Conservation (phyloP, 345 rosid genomes). For the Camelina laxa region DNA sequence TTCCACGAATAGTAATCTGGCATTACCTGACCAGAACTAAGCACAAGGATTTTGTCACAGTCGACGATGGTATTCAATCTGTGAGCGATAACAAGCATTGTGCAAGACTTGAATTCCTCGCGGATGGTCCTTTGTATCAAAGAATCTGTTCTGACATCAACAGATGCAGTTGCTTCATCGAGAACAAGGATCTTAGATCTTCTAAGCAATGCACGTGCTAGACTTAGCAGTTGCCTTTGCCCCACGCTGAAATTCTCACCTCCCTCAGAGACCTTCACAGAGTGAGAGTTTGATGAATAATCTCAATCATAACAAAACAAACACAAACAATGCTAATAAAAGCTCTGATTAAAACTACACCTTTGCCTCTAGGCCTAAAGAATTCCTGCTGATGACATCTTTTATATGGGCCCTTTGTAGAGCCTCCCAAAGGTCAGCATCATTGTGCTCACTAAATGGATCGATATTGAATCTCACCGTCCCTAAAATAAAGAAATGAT, state of each 20-base stretch:
- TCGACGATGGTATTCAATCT: slow-evolving; percentile 87
- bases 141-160: slow-evolving; percentile 89
- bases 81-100: slow-evolving; percentile 92
- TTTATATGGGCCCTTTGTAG: slow-evolving; percentile 84
- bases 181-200: slow-evolving; percentile 93
- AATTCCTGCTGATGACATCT: slow-evolving; percentile 72
- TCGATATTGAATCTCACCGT: slow-evolving; percentile 90
- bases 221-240: slow-evolving; percentile 90
- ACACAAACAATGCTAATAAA: background rate
- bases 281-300: slow-evolving; percentile 17
- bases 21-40: slow-evolving; percentile 83
- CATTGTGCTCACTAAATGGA: slow-evolving; percentile 85
- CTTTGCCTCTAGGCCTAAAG: slow-evolving; percentile 78
- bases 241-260: slow-evolving; percentile 97
- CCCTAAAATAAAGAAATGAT: slow-evolving; percentile 52
- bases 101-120: slow-evolving; percentile 84
- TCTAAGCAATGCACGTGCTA: slow-evolving; percentile 83
- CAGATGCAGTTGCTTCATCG: slow-evolving; percentile 97
- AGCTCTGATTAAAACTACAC: slow-evolving; percentile 40
- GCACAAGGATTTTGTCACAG: slow-evolving; percentile 78
- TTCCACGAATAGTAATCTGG: background rate
- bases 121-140: slow-evolving; percentile 86
- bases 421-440: slow-evolving; percentile 95
- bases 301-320: slow-evolving; percentile 7
- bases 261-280: slow-evolving; percentile 70